Percentiles rank a stretch among this genome's conserved stretches.
phyloP scores from a whole-genome alignment of 1,139 yeast species.

The Arxiozyma heterogenica region DNA sequence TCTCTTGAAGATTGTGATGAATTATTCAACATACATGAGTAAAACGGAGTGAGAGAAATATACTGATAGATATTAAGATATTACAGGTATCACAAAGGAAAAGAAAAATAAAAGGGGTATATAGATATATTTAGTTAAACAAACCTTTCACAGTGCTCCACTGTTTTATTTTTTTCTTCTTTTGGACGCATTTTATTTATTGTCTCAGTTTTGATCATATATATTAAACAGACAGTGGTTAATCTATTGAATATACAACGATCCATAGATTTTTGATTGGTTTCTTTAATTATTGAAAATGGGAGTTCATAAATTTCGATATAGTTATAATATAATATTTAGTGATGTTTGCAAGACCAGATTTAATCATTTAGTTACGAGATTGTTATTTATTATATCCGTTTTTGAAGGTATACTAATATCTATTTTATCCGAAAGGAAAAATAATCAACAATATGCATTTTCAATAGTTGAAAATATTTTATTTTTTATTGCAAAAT shows the following conservation, averaged over 20 bases:
- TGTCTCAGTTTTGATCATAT: background rate
- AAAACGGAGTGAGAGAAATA: no score
- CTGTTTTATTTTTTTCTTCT: no score
- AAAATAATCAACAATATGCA: constrained; percentile 1
- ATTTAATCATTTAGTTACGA: constrained; percentile 32
- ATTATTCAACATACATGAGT: background rate
- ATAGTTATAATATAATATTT: constrained; percentile 33
- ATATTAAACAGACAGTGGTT: background rate
- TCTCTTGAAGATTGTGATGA: background rate
- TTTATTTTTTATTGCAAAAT: constrained; percentile 28
- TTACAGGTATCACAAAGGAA: no score
- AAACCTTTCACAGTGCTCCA: background rate
- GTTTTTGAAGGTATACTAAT: constrained; percentile 27
- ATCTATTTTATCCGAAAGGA: constrained; percentile 19
- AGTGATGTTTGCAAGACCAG: constrained; percentile 35
- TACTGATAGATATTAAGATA: background rate
- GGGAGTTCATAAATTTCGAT: constrained; percentile 15
- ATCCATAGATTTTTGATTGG: no score
- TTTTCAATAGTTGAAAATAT: constrained; percentile 19
- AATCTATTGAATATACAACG: no score
- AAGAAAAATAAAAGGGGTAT: no score
- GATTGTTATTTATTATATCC: constrained; percentile 33
- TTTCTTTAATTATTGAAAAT: background rate
- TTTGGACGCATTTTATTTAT: no score
- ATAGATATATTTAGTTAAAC: no score